Evolutionary conservation across 495 filamentous ascomycete species (phyloP), one percentile per base, ranked within the genome.

Genomic region (Cairneyella variabilis): DNA sequence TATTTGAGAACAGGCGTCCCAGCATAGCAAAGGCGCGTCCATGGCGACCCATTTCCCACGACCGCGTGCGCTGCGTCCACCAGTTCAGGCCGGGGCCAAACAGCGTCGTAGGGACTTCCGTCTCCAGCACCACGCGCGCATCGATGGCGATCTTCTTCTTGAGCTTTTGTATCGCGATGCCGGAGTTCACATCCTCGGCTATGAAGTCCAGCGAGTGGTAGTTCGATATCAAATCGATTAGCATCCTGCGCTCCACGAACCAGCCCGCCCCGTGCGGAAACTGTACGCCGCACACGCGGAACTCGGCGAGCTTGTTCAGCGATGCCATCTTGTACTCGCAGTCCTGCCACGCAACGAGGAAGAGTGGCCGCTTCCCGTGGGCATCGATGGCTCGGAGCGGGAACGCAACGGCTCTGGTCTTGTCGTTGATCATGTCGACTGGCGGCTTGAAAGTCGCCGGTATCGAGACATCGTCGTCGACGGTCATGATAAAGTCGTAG

Each of bases 401-500:
- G 55, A 73, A 77, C 6, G 70, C 73, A 26, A 76, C 63, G 44
- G 69, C 73, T 34, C 65, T 63, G 14, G 71, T 66, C 14, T 56
- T 56, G 3, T 63, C 65, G 4, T 64, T 64, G 1, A 77, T 57
- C 16, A 66, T 63, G n/a, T 76, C 67, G 14, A 62, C 64, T 30
- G 71, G 72, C 22, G 74, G 64, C 6, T 66, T 67, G 50, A 75
- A 72, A 48, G 73, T 72, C 0, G 68, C 47, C 1, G 74, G 73
- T 7, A 77, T 61, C 9, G 68, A 58, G 41, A 72, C 74, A 53
- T 77, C 74, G 46, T 77, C 74, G 48, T 77, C 74, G 25, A 76
- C 74, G 18, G 73, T 63, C 8, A 77, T 61, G 17, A 72, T 69
- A 46, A 71, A 67, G 27, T 68, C 55, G 47, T 76, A 76, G 0